These are phyloP conservation scores for Sclerotinia nivalis DNA, from an alignment of 2,329 filamentous ascomycete genomes.

Conservation along the genomic window DNA sequence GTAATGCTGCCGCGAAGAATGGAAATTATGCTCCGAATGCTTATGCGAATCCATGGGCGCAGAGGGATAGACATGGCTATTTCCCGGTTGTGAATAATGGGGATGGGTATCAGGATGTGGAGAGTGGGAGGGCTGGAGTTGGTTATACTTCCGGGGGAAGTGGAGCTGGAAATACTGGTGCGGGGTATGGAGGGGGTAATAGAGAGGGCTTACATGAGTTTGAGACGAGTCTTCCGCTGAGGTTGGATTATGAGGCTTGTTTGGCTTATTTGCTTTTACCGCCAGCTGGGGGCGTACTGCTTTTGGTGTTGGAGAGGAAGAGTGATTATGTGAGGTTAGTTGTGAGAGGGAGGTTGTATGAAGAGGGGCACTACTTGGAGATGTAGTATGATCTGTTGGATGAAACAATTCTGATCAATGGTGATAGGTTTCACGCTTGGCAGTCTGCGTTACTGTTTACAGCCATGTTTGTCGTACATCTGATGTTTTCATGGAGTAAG, in stretches of 20 bases:
- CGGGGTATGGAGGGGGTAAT: conserved; percentile 1
- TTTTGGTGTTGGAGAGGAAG: conserved; percentile 87
- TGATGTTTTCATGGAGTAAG: conserved; percentile 81
- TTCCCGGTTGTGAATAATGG: conserved; percentile 17
- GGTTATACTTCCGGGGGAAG: not conserved
- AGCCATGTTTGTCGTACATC: conserved; percentile 71
- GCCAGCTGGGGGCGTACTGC: conserved; percentile 78
- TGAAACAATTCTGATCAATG: conserved; percentile 8
- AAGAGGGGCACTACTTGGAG: not conserved
- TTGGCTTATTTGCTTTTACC: conserved; percentile 85
- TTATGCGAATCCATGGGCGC: conserved; percentile 25
- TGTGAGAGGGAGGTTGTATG: not conserved
- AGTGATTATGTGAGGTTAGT: conserved; percentile 85
- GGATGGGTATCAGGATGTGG: conserved; percentile 14
- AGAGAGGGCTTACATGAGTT: conserved; percentile 72
- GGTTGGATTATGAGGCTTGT: conserved; percentile 87
- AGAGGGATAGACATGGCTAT: conserved; percentile 28
- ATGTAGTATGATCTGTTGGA: not conserved
- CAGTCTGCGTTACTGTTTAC: conserved; percentile 85
- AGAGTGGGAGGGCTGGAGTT: conserved; percentile 18
- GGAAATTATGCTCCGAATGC: conserved; percentile 28
- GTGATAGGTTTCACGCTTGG: conserved; percentile 86
- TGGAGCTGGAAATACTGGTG: not conserved
- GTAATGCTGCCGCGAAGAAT: conserved; percentile 29
- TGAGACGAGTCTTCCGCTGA: conserved; percentile 82